Evolutionary conservation across 352 stramenopile genomes (phyloP).

Genomic region (Globisporangium solare): DNA sequence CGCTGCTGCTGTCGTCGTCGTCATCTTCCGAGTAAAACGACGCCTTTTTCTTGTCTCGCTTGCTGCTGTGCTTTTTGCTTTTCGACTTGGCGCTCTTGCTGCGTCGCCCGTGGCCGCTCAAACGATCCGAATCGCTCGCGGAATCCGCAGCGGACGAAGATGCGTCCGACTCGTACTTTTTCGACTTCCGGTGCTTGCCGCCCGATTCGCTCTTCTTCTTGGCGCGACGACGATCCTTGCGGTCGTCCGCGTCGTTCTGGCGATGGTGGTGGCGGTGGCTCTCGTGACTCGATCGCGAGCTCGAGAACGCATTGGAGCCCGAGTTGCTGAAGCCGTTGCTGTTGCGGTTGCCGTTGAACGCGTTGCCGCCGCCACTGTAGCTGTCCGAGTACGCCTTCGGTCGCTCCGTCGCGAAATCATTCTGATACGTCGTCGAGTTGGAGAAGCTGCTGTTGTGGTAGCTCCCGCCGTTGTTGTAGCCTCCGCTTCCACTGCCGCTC

Average conservation of each 20-base stretch:
- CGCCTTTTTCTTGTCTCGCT: constrained; percentile 22
- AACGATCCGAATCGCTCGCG: constrained; percentile 21
- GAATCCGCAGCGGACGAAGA: constrained; percentile 18
- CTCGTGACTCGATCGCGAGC: constrained; percentile 2
- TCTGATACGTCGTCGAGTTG: constrained; percentile 41
- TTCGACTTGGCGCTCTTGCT: constrained; percentile 22
- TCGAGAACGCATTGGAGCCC: constrained; percentile 12
- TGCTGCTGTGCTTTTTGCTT: constrained; percentile 29
- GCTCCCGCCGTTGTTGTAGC: constrained; percentile 17
- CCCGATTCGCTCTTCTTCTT: constrained; percentile 41
- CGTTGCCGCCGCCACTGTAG: not conserved
- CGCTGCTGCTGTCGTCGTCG: not conserved
- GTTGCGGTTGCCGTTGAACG: constrained; percentile 9
- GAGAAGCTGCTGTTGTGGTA: constrained; percentile 14
- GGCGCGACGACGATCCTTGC: constrained; percentile 20
- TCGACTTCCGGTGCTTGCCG: constrained; percentile 36
- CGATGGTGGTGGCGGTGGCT: constrained; percentile 12
- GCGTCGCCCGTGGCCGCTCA: constrained; percentile 1
- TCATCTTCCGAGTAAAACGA: constrained; percentile 23
- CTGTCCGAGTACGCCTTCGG: constrained; percentile 48
- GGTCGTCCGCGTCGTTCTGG: constrained; percentile 15
- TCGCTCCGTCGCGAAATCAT: constrained; percentile 66
- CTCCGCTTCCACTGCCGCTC: constrained; percentile 3
- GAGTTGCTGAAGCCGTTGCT: not conserved
- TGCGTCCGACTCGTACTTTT: constrained; percentile 20